These are phyloP conservation scores for Phytophthora idaei DNA, from an alignment of 352 stramenopile genomes.

Conservation along the genomic window DNA sequence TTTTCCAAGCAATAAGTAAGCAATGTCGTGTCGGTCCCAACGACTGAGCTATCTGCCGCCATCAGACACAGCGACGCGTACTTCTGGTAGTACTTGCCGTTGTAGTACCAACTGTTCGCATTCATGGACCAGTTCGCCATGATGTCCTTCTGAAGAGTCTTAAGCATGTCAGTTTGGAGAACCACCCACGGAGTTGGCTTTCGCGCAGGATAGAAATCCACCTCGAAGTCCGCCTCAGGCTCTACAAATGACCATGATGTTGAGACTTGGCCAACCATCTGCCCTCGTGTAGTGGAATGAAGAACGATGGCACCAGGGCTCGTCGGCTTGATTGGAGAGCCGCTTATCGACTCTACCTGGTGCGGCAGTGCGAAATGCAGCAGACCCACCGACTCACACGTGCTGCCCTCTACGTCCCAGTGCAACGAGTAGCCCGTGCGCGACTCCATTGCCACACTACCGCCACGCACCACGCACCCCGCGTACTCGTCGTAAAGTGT, in stretches of 20 bases:
- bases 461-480: slow-evolving; percentile 58
- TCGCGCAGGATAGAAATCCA: slow-evolving; percentile 57
- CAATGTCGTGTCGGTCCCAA: slow-evolving; percentile 57
- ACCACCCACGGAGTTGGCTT: slow-evolving; percentile 40
- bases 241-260: slow-evolving; percentile 57
- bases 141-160: slow-evolving; percentile 61
- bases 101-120: slow-evolving; percentile 74
- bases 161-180: slow-evolving; percentile 42
- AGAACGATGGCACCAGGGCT: slow-evolving; percentile 41
- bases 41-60: slow-evolving; percentile 51
- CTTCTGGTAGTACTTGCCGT: slow-evolving; percentile 80
- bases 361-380: slow-evolving; percentile 73
- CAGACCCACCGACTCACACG: slow-evolving; percentile 47
- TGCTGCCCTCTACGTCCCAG: slow-evolving; percentile 55
- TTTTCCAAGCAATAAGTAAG: slow-evolving; percentile 58
- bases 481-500: slow-evolving; percentile 63
- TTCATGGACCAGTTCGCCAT: slow-evolving; percentile 51
- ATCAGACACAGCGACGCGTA: slow-evolving; percentile 79
- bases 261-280: slow-evolving; percentile 51
- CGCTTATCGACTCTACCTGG: slow-evolving; percentile 56
- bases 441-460: slow-evolving; percentile 53
- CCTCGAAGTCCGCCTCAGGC: slow-evolving; percentile 49
- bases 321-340: slow-evolving; percentile 11
- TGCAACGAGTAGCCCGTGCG: slow-evolving; percentile 65
- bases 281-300: slow-evolving; percentile 58